Evolutionary conservation across 257 asterid species (phyloP).

Genomic region (Pogostemon cablin): DNA sequence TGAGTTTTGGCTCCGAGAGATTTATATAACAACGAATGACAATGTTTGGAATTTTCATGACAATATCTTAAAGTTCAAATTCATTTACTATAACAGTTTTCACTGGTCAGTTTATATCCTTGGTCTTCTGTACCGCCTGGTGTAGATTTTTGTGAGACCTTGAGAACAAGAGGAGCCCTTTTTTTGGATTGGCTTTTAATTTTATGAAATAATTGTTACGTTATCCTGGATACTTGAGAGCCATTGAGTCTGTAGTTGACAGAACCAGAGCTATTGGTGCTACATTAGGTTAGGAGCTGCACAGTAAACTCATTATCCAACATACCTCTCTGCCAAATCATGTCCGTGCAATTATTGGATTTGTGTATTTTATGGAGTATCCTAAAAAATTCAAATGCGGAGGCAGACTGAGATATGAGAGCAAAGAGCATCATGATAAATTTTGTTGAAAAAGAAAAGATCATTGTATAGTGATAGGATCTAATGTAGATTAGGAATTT

Average conservation of each 20-base stretch:
- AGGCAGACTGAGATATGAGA: constrained; percentile 8
- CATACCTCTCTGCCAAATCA: background rate
- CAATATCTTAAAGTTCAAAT: constrained; percentile 7
- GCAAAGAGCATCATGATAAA: constrained; percentile 16
- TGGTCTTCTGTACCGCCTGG: background rate
- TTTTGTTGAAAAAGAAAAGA: constrained; percentile 2
- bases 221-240: constrained; percentile 6
- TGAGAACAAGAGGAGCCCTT: background rate
- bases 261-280: background rate
- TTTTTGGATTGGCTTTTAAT: constrained; percentile 4
- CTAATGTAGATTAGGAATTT: constrained; percentile 13
- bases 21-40: background rate
- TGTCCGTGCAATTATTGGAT: constrained; percentile 16
- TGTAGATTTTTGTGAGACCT: constrained; percentile 11
- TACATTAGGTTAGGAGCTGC: too few species aligned
- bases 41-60: constrained; percentile 19
- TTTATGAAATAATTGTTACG: constrained; percentile 13
- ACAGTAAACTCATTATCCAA: background rate
- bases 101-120: background rate
- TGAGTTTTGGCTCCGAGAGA: background rate
- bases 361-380: constrained; percentile 14
- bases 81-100: background rate
- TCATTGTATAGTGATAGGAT: background rate
- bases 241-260: constrained; percentile 7
- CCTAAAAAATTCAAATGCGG: constrained; percentile 3